phyloP scores from a whole-genome alignment of 1,284 basidiomycete genomes.

The Cutaneotrichosporon sp. region DNA sequence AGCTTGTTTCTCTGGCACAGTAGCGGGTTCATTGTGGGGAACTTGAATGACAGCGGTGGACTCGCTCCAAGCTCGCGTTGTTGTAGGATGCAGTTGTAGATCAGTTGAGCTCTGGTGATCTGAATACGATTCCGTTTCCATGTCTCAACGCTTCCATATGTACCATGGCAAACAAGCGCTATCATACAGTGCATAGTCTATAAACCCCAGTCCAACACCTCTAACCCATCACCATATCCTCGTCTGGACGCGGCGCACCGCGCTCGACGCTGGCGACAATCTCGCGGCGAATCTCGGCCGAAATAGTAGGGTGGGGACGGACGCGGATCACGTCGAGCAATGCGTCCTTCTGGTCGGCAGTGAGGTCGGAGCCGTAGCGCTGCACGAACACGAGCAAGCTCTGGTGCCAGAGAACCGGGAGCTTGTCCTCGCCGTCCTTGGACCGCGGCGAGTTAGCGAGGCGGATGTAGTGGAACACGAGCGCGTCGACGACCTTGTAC shows the following conservation, averaged over 20 bases:
- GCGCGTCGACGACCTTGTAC: conserved; percentile 95
- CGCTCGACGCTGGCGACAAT: conserved; percentile 58
- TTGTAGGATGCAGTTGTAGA: too few relatives aligned
- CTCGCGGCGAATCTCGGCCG: conserved; percentile 86
- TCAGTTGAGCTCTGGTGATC: too few relatives aligned
- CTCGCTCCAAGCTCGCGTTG: too few relatives aligned
- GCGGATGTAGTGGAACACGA: conserved; percentile 97
- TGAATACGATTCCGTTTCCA: too few relatives aligned
- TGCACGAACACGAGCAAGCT: conserved; percentile 92
- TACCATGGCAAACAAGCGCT: neutral
- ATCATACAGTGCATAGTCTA: conserved; percentile 3
- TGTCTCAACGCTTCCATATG: too few relatives aligned
- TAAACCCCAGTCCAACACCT: neutral
- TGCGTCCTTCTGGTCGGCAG: conserved; percentile 96
- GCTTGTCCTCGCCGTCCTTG: conserved; percentile 60
- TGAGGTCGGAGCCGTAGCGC: conserved; percentile 92
- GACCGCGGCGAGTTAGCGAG: conserved; percentile 85
- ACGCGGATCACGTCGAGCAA: conserved; percentile 88
- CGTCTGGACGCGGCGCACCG: conserved; percentile 52
- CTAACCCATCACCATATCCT: conserved; percentile 48
- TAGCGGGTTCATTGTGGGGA: too few relatives aligned
- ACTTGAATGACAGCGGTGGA: too few relatives aligned
- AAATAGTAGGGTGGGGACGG: conserved; percentile 84
- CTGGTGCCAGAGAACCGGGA: conserved; percentile 98
- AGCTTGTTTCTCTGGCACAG: too few relatives aligned